phyloP scores from a whole-genome alignment of 768 basidiomycete species.

The Tubosaeta brunneosetosa region DNA sequence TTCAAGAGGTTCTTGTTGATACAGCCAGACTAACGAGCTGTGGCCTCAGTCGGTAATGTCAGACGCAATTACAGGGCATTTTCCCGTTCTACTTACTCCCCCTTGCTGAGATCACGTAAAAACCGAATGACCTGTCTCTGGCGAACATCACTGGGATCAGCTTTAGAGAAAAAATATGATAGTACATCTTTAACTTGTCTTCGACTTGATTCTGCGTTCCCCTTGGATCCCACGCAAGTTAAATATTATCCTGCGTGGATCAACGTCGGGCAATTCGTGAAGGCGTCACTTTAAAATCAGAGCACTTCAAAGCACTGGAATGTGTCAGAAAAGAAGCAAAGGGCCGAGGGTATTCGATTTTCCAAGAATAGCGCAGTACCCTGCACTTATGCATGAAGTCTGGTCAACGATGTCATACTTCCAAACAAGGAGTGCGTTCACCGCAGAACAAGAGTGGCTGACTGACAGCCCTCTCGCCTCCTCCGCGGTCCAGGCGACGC shows the following conservation, averaged over 20 bases:
- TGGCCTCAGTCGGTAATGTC: too few species aligned
- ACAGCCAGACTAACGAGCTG: background rate
- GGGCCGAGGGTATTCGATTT: background rate
- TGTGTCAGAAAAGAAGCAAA: background rate
- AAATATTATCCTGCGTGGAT: background rate
- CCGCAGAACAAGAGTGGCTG: constrained; percentile 17
- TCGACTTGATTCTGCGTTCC: background rate
- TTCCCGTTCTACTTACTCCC: too few species aligned
- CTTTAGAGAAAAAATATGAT: background rate
- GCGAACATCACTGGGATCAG: too few species aligned
- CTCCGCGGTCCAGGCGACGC: background rate
- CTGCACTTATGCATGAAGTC: background rate
- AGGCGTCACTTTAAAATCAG: background rate
- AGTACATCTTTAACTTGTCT: background rate
- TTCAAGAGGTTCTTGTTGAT: constrained; percentile 33
- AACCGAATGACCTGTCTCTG: too few species aligned
- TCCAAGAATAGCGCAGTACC: background rate
- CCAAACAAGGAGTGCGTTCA: constrained; percentile 7
- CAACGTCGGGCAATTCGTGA: background rate
- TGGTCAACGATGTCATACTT: background rate
- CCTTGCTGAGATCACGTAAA: too few species aligned
- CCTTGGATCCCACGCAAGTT: background rate
- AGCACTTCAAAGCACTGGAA: background rate
- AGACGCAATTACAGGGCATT: too few species aligned
- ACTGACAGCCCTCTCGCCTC: constrained; percentile 4